Evolutionary conservation across 768 basidiomycete species (phyloP).

Genomic region (Tylopilus plumbeoviolaceoides): DNA sequence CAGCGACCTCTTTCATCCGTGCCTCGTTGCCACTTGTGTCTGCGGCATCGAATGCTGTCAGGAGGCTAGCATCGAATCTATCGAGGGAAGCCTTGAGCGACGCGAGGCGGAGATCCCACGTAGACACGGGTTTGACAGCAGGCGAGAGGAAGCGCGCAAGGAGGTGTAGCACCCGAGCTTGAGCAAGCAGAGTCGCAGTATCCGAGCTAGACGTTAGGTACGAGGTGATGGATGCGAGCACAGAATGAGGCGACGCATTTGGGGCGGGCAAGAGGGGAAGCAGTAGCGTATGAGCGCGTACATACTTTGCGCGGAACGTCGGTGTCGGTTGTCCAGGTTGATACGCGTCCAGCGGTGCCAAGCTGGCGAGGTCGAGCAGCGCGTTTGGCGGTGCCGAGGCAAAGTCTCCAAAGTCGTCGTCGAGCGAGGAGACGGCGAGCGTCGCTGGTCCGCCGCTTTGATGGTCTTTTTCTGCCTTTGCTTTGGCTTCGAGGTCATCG

Average conservation of each 20-base stretch:
- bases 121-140: conserved; percentile 62
- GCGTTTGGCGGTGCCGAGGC: conserved; percentile 38
- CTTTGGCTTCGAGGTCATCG: conserved; percentile 46
- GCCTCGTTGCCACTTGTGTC: conserved; percentile 68
- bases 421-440: conserved; percentile 42
- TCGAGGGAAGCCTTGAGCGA: conserved; percentile 78
- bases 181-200: conserved; percentile 43
- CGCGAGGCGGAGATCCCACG: conserved; percentile 57
- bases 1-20: conserved; percentile 78
- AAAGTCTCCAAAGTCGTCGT: conserved; percentile 89
- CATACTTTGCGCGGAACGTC: conserved; percentile 53
- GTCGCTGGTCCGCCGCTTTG: conserved; percentile 49
- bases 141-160: conserved; percentile 75
- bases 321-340: conserved; percentile 22
- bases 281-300: conserved; percentile 61
- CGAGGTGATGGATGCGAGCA: conserved; percentile 47
- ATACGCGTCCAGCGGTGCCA: conserved; percentile 12
- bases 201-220: conserved; percentile 39
- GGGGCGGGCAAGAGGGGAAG: conserved; percentile 56
- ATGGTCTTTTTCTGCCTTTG: conserved; percentile 34
- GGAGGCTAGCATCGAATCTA: conserved; percentile 78
- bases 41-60: conserved; percentile 87
- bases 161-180: conserved; percentile 67
- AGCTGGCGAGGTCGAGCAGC: conserved; percentile 20
- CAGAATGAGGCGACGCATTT: conserved; percentile 58